Conservation (phyloP, 192 early-diverging fungal genomes). For the Dispira simplex region DNA sequence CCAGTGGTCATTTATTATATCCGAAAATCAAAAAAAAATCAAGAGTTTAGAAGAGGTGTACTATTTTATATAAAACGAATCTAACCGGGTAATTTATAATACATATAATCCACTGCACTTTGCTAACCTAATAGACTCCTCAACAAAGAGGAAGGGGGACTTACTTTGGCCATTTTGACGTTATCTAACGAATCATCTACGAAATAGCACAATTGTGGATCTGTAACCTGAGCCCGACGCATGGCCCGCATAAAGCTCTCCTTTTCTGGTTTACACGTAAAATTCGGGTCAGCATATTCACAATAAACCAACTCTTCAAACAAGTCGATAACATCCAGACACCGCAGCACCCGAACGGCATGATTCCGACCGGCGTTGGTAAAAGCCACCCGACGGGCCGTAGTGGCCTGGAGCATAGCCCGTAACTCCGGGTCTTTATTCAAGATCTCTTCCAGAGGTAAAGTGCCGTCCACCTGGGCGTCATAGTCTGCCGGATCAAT, state of each 20-base stretch:
- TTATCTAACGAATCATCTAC: constrained; percentile 60
- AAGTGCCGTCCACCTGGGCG: constrained; percentile 43
- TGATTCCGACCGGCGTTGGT: constrained; percentile 64
- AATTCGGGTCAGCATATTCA: constrained; percentile 48
- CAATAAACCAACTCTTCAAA: constrained; percentile 66
- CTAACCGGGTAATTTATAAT: no score
- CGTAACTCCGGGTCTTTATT: constrained; percentile 40
- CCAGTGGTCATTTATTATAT: no score
- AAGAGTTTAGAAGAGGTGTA: no score
- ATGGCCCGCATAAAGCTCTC: constrained; percentile 33
- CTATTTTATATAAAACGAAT: no score
- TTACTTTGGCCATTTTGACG: constrained; percentile 40
- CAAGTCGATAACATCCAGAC: constrained; percentile 45
- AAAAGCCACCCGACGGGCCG: constrained; percentile 54
- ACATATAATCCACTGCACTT: no score
- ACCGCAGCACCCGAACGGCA: constrained; percentile 43
- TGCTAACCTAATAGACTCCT: no score
- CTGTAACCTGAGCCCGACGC: constrained; percentile 41
- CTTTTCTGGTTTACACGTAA: constrained; percentile 55
- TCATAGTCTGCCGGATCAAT: constrained; percentile 49
- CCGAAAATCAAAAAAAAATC: no score
- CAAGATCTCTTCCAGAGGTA: constrained; percentile 48
- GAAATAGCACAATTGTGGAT: constrained; percentile 44
- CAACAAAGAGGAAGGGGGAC: not conserved
- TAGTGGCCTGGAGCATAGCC: constrained; percentile 34